A percentile compares a stretch with the other conserved stretches of the same genome.
phyloP scores from a whole-genome alignment of 2,329 filamentous ascomycete species.

The Chrysosporium queenslandicum region DNA sequence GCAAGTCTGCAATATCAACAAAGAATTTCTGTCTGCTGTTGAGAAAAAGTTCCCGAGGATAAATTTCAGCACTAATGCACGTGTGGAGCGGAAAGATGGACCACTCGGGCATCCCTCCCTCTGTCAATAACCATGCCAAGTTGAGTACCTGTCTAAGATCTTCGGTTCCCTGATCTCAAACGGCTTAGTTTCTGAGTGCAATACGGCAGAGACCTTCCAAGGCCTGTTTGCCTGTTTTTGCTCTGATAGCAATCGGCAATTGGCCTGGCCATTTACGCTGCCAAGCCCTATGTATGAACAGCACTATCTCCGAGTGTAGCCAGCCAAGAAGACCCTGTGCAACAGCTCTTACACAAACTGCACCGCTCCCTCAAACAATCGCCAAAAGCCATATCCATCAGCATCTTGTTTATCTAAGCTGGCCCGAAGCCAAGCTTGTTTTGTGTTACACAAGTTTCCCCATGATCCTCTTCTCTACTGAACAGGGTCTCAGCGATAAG shows the following conservation, averaged over 20 bases:
- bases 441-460: constrained; percentile 2
- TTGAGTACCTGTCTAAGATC: background rate
- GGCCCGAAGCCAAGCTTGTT: background rate
- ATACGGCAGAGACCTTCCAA: constrained; percentile 5
- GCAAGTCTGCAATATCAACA: background rate
- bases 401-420: background rate
- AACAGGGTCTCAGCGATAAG: background rate
- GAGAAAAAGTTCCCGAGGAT: background rate
- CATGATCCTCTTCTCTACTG: background rate
- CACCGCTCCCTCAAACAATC: background rate
- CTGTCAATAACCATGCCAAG: background rate
- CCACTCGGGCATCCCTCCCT: background rate
- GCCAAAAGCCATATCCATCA: background rate
- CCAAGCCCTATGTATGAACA: constrained; percentile 6
- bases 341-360: background rate
- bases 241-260: background rate
- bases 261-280: constrained; percentile 5
- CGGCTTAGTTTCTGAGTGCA: background rate
- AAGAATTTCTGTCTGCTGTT: background rate
- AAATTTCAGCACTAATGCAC: background rate
- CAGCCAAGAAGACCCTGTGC: constrained; percentile 11
- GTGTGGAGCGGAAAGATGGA: background rate
- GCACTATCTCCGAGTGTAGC: background rate
- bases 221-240: background rate
- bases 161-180: background rate